Conservation (phyloP, 2,329 filamentous ascomycete species). For the Leptodontidium sp. region DNA sequence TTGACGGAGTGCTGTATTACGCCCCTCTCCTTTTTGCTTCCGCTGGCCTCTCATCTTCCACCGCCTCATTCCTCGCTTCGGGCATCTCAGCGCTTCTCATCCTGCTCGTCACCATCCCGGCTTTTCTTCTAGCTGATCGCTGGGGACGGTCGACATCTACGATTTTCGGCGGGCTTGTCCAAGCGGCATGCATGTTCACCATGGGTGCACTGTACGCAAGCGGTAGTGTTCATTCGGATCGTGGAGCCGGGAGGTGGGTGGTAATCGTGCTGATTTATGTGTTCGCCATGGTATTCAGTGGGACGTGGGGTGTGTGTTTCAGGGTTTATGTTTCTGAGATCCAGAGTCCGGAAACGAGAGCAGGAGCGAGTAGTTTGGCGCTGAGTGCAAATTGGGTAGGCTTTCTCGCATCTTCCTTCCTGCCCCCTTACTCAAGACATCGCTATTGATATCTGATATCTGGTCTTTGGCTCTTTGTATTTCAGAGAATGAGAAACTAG, state of each 20-base stretch:
- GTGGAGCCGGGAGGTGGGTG: slow-evolving; percentile 56
- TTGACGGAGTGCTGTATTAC: slow-evolving; percentile 70
- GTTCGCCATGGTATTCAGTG: slow-evolving; percentile 56
- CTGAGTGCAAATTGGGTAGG: slow-evolving; percentile 55
- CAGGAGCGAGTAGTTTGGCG: slow-evolving; percentile 60
- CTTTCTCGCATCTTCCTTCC: neutral
- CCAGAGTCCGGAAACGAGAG: slow-evolving; percentile 62
- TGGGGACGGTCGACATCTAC: slow-evolving; percentile 64
- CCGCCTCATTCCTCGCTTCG: slow-evolving; percentile 66
- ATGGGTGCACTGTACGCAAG: slow-evolving; percentile 63
- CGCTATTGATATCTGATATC: neutral
- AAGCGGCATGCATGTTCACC: slow-evolving; percentile 60
- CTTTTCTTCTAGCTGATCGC: slow-evolving; percentile 62
- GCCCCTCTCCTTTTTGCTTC: slow-evolving; percentile 67
- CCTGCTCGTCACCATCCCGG: slow-evolving; percentile 64
- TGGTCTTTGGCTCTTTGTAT: neutral
- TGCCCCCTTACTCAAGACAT: no score
- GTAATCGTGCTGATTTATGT: slow-evolving; percentile 59
- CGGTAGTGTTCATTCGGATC: slow-evolving; percentile 50
- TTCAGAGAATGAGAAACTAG: no score
- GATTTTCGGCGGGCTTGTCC: slow-evolving; percentile 60
- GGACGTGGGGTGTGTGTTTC: slow-evolving; percentile 62
- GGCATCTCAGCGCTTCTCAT: slow-evolving; percentile 67
- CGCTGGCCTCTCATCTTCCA: slow-evolving; percentile 62
- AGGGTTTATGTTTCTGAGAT: slow-evolving; percentile 67